A percentile compares a stretch with the other conserved stretches of the same genome.
These are phyloP conservation scores for Mortierella antarctica DNA, from an alignment of 192 early-diverging fungal genomes.

Conservation along the genomic window DNA sequence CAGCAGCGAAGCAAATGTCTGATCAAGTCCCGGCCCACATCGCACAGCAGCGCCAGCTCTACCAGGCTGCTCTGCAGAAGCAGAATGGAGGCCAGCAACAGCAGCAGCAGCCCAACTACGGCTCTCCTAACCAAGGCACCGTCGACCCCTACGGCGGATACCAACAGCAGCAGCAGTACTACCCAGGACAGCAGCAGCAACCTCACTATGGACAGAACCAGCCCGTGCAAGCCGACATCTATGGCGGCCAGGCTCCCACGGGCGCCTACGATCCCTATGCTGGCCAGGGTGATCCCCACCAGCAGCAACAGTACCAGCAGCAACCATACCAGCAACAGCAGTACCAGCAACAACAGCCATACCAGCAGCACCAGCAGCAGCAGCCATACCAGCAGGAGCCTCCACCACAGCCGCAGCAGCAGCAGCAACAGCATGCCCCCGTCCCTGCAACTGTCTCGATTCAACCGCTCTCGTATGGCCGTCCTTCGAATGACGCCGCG, in stretches of 20 bases:
- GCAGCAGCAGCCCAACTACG: slow-evolving; percentile 8
- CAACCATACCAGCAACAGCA: slow-evolving; percentile 39
- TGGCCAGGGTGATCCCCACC: slow-evolving; percentile 16
- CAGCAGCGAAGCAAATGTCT: slow-evolving; percentile 25
- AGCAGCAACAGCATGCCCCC: slow-evolving; percentile 6
- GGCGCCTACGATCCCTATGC: slow-evolving; percentile 18
- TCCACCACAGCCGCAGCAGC: slow-evolving; percentile 19
- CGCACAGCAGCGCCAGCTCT: slow-evolving; percentile 49
- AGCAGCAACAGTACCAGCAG: slow-evolving; percentile 25
- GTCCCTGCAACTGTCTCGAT: slow-evolving; percentile 30
- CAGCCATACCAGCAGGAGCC: slow-evolving; percentile 12
- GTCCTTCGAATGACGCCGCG: slow-evolving; percentile 5
- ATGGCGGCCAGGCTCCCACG: slow-evolving; percentile 7
- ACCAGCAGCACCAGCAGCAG: slow-evolving; percentile 20
- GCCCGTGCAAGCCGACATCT: slow-evolving; percentile 10
- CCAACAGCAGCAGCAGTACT: slow-evolving; percentile 36
- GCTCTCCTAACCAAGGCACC: background rate
- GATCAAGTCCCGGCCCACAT: slow-evolving; percentile 49
- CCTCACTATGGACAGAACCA: slow-evolving; percentile 30
- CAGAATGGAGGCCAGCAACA: slow-evolving; percentile 42
- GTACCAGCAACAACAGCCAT: slow-evolving; percentile 14
- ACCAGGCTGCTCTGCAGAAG: slow-evolving; percentile 50
- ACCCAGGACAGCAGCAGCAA: slow-evolving; percentile 35
- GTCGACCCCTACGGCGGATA: slow-evolving; percentile 20
- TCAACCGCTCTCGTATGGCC: slow-evolving; percentile 22